Evolutionary conservation across 148 eudicot genomes (phyloP).

Genomic region (Rhododendron williamsianum): DNA sequence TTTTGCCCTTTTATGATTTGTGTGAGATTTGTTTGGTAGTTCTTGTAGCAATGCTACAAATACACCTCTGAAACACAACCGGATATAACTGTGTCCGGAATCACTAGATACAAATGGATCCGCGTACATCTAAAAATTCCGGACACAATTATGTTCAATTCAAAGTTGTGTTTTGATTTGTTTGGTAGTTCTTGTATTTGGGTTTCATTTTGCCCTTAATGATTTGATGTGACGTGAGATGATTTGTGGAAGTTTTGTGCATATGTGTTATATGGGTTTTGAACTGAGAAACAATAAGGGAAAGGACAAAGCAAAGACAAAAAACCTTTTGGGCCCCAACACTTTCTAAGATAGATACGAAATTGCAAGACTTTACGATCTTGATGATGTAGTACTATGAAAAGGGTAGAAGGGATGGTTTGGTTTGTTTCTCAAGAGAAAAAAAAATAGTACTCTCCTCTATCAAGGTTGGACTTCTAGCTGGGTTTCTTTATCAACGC

Average conservation of each 20-base stretch:
- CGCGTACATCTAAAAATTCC: no score
- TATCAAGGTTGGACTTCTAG: conserved; percentile 2
- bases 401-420: not conserved
- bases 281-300: not conserved
- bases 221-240: not conserved
- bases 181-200: conserved; percentile 6
- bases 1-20: not conserved
- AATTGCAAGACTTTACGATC: not conserved
- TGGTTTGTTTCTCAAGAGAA: not conserved
- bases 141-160: no score
- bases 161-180: no score
- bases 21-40: not conserved
- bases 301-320: not conserved
- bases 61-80: no score
- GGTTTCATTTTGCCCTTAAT: not conserved
- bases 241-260: not conserved
- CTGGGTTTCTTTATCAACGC: not conserved
- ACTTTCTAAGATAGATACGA: not conserved
- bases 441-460: not conserved
- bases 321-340: not conserved
- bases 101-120: no score
- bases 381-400: not conserved
- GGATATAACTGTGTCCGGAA: no score
- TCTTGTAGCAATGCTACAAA: no score
- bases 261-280: not conserved